These are phyloP conservation scores for Fallopia convolvulus DNA, from an alignment of 148 eudicot species.

Conservation along the genomic window DNA sequence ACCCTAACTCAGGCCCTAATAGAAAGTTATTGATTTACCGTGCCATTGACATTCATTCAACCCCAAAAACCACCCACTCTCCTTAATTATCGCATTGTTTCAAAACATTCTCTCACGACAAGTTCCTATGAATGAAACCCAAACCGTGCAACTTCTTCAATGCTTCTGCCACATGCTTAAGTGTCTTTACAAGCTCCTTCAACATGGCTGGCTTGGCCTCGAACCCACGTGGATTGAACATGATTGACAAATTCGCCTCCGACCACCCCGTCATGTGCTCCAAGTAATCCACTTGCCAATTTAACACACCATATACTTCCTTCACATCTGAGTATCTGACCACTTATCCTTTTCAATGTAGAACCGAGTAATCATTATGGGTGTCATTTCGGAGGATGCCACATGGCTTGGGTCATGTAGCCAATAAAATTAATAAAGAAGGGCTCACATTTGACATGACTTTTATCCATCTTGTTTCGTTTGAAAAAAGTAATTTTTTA, in stretches of 20 bases:
- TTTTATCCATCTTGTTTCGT: no score
- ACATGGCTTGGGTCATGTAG: constrained; percentile 33
- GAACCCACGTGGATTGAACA: constrained; percentile 61
- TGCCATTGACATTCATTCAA: constrained; percentile 63
- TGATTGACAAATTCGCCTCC: constrained; percentile 38
- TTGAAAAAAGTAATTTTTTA: no score
- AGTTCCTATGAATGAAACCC: constrained; percentile 72
- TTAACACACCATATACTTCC: constrained; percentile 59
- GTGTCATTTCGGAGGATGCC: constrained; percentile 48
- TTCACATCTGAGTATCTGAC: constrained; percentile 42
- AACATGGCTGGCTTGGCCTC: constrained; percentile 34
- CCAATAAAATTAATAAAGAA: no score
- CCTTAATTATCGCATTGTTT: constrained; percentile 15
- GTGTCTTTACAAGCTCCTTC: constrained; percentile 50
- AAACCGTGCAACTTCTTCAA: constrained; percentile 68
- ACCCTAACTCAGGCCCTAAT: constrained; percentile 19
- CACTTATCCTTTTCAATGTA: constrained; percentile 49
- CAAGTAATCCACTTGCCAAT: constrained; percentile 45
- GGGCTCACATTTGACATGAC: no score
- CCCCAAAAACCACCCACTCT: constrained; percentile 59
- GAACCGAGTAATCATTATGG: constrained; percentile 28
- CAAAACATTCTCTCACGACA: constrained; percentile 65
- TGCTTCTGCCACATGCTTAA: constrained; percentile 65
- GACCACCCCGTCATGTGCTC: constrained; percentile 28
- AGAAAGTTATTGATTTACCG: constrained; percentile 53